phyloP scores from a whole-genome alignment of 2,329 filamentous ascomycete species.

The Ceratocystiopsis brevicomis region DNA sequence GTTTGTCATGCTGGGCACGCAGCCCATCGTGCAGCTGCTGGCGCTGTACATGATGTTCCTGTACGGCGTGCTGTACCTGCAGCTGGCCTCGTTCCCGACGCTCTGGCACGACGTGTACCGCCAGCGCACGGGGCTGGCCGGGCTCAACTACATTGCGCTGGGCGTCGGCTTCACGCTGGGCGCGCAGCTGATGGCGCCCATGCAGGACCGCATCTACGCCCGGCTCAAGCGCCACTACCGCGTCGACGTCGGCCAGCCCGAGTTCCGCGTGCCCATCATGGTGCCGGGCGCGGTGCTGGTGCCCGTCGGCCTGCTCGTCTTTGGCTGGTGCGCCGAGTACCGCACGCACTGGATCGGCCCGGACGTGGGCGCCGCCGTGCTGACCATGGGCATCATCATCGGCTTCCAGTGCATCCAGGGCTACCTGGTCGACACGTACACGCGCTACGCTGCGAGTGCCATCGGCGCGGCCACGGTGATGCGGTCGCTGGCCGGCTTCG shows the following conservation, averaged over 20 bases:
- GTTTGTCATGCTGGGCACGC: conserved; percentile 29
- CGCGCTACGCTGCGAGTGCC: conserved; percentile 26
- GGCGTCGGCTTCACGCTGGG: conserved; percentile 14
- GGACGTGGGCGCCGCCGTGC: conserved; percentile 23
- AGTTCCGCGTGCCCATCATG: conserved; percentile 25
- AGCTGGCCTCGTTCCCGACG: conserved; percentile 29
- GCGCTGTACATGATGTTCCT: conserved; percentile 25
- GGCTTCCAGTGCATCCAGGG: conserved; percentile 26
- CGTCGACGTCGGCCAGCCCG: conserved; percentile 17
- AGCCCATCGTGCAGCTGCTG: conserved; percentile 32
- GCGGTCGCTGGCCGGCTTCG: conserved; percentile 29
- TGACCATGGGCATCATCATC: conserved; percentile 21
- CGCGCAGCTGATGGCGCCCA: conserved; percentile 32
- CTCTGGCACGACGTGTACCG: conserved; percentile 23
- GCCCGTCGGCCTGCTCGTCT: conserved; percentile 25
- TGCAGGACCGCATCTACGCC: conserved; percentile 27
- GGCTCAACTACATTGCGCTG: conserved; percentile 20
- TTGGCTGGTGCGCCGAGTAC: conserved; percentile 26
- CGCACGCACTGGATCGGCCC: conserved; percentile 26
- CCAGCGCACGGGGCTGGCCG: conserved; percentile 15
- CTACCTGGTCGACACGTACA: conserved; percentile 28
- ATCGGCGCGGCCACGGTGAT: conserved; percentile 25
- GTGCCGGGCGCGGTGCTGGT: conserved; percentile 21
- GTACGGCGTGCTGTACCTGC: conserved; percentile 32
- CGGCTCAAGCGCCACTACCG: conserved; percentile 22